Base-by-base conservation (phyloP, 2,329 filamentous ascomycete genomes). In the Colletotrichum sp. region DNA sequence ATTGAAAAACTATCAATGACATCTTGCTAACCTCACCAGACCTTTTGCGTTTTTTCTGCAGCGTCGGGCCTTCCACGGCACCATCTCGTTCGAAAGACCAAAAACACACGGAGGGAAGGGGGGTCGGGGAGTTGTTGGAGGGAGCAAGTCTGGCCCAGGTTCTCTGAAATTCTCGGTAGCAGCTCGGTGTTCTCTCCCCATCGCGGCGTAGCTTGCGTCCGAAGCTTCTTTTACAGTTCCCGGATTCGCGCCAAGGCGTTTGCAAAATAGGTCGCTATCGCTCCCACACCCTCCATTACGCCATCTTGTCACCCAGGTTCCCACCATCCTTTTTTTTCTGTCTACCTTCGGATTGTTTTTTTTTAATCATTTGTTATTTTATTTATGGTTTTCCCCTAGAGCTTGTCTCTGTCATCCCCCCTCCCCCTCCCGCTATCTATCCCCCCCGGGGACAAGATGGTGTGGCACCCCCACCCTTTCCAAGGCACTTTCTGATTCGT, bases 1-100 rank as follows among this genome's bases (percentile, higher is more conserved):
- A 60, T 22, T 4, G 55, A 32, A 48, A 57, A 68, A 44, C 55
- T 19, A 60, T 68, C 15, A 28, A 15, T 57, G 64, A 68, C 69
- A 64, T 44, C 55, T n/a, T 28, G 66, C 52, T 27, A 19, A 52
- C 48, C 34, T n/a, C 36, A 59, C 25, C 22, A 28, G 22, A 36
- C 59, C 19, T 36, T 15, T 44, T 19, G n/a, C 52, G 16, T 55
- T 32, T 55, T 15, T n/a, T 22, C 30, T 32, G 27, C 71, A 48
- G 34, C 48, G 60, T 65, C 74, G 74, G 74, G 61, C 60, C 74
- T 74, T 76, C 55, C 74, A 70, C 65, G 74, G 74, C 65, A 74
- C 71, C 66, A 76, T 52, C 65, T 76, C 74, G 74, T 69, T 28
- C 39, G 48, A 68, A 59, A 69, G 7, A 48, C 44, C 6, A 13